Percentiles rank a stretch among this genome's conserved stretches.
Evolutionary conservation across 352 stramenopile species (phyloP).

Genomic region (Globisporangium solare): DNA sequence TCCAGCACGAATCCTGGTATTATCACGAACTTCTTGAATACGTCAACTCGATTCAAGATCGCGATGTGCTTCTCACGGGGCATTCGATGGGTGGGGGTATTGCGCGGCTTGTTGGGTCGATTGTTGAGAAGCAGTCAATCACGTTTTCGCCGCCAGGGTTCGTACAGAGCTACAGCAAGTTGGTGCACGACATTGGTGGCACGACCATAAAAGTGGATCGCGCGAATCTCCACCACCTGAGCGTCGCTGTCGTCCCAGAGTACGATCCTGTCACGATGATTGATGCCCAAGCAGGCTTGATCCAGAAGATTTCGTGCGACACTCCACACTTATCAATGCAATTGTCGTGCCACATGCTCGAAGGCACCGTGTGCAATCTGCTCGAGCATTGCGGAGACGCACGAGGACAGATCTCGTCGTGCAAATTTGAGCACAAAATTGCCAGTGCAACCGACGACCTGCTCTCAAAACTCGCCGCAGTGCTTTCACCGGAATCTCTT

Average conservation of each 20-base stretch:
- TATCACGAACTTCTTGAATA: constrained; percentile 86
- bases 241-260: constrained; percentile 83
- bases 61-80: constrained; percentile 81
- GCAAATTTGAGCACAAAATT: constrained; percentile 76
- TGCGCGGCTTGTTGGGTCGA: constrained; percentile 75
- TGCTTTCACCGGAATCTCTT: constrained; percentile 55
- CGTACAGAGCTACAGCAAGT: constrained; percentile 88
- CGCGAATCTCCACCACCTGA: constrained; percentile 72
- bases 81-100: constrained; percentile 89
- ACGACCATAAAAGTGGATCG: constrained; percentile 61
- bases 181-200: constrained; percentile 78
- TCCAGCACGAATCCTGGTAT: constrained; percentile 86
- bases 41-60: constrained; percentile 68
- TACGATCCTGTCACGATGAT: constrained; percentile 89
- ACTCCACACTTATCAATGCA: constrained; percentile 86
- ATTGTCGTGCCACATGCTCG: constrained; percentile 89
- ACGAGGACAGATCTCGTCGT: constrained; percentile 53
- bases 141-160: constrained; percentile 84
- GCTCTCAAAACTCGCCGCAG: constrained; percentile 34
- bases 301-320: constrained; percentile 88
- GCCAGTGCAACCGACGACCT: constrained; percentile 66
- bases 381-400: constrained; percentile 73
- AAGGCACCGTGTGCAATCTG: constrained; percentile 83
- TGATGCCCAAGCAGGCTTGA: constrained; percentile 83
- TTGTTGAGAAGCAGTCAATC: constrained; percentile 70